Evolutionary conservation across 192 early-diverging fungal genomes (phyloP).

Genomic region (Coemansia sp.): DNA sequence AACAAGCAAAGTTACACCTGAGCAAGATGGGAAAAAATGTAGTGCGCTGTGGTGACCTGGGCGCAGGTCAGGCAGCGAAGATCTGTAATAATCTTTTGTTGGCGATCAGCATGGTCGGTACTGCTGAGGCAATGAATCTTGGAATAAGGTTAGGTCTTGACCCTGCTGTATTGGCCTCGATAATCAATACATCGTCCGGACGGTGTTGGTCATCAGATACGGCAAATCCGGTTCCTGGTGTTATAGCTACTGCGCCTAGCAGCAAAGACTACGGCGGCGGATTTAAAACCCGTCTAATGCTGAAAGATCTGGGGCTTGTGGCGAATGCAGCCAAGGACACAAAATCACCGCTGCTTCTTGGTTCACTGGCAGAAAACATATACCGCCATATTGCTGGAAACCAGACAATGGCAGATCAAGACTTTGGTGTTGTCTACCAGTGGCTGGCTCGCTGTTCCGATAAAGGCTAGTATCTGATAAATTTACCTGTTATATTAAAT

Average conservation of each 20-base stretch:
- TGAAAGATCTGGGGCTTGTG: constrained; percentile 91
- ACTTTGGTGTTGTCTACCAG: constrained; percentile 80
- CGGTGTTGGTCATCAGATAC: constrained; percentile 92
- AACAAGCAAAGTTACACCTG: constrained; percentile 61
- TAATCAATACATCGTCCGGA: constrained; percentile 88
- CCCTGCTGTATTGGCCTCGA: constrained; percentile 74
- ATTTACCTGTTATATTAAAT: not conserved
- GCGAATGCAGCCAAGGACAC: constrained; percentile 85
- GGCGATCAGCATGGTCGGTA: constrained; percentile 91
- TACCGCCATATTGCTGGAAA: constrained; percentile 73
- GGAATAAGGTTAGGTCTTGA: constrained; percentile 87
- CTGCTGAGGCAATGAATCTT: constrained; percentile 89
- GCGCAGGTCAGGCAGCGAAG: constrained; percentile 89
- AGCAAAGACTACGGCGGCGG: constrained; percentile 82
- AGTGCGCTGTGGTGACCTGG: constrained; percentile 77
- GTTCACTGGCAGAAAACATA: constrained; percentile 75
- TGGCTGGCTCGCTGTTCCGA: constrained; percentile 14
- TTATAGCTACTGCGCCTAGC: constrained; percentile 75
- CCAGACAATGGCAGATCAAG: constrained; percentile 69
- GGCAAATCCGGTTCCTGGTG: constrained; percentile 86
- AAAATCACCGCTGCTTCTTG: constrained; percentile 68
- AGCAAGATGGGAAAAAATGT: constrained; percentile 87
- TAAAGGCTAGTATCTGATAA: not conserved
- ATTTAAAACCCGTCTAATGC: constrained; percentile 85
- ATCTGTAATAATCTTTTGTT: constrained; percentile 98